Conservation (phyloP, 2,329 filamentous ascomycete species). For the Fusarium sp. region DNA sequence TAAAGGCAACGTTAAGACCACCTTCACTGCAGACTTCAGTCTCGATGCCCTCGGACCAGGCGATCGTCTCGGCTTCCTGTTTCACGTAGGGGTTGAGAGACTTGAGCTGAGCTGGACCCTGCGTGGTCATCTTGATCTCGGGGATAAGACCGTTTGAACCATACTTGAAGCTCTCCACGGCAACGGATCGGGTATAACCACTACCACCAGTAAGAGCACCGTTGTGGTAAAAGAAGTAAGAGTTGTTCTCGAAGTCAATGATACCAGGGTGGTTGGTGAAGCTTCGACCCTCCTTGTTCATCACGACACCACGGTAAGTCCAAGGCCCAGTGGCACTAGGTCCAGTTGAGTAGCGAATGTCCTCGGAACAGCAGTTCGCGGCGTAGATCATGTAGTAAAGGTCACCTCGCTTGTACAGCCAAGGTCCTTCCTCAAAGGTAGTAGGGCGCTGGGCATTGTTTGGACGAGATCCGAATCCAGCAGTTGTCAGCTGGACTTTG, state of each 20-base stretch:
- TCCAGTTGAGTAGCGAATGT: slow-evolving; percentile 17
- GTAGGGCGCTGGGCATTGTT: slow-evolving; percentile 35
- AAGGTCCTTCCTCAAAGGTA: slow-evolving; percentile 54
- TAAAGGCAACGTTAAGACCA: neutral
- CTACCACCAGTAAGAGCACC: slow-evolving; percentile 3
- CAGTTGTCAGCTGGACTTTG: neutral
- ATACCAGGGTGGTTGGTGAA: slow-evolving; percentile 16
- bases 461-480: neutral
- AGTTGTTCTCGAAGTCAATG: slow-evolving; percentile 5
- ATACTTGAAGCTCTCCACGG: slow-evolving; percentile 15
- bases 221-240: slow-evolving; percentile 18
- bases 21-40: slow-evolving; percentile 17
- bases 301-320: slow-evolving; percentile 10
- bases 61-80: slow-evolving; percentile 13
- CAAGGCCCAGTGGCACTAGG: slow-evolving; percentile 5
- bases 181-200: neutral
- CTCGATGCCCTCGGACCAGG: slow-evolving; percentile 8
- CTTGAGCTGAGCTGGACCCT: neutral
- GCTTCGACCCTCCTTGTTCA: neutral
- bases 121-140: neutral
- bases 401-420: slow-evolving; percentile 51
- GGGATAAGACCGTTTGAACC: slow-evolving; percentile 1
- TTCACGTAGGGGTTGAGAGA: neutral
- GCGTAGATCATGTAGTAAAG: slow-evolving; percentile 57
- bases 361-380: slow-evolving; percentile 45